Base-by-base conservation (phyloP, 768 basidiomycete species). In the Lentinula raphanica region DNA sequence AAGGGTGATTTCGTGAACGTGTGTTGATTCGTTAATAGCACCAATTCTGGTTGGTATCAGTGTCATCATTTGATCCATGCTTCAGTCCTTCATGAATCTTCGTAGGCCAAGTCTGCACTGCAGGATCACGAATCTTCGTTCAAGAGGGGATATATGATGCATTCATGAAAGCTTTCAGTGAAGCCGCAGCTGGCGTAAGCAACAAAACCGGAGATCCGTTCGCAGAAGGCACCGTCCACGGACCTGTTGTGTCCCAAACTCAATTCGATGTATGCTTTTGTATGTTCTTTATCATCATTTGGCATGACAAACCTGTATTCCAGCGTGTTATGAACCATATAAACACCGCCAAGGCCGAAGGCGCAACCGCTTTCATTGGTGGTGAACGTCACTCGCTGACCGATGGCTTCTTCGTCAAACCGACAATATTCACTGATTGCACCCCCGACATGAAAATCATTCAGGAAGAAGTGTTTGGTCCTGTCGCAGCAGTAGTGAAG, bases 291-390 rank as follows among this genome's bases (percentile, higher is more conserved):
- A 31, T 42, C 1, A 45, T 21, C 25, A n/a, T n/a, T n/a, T n/a
- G n/a, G n/a, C 45, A 36, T 38, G 1, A 31, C 25, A 49, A 9
- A 39, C 5, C 12, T 9, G 29, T 31, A 29, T 6, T 32, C 15
- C 27, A 83, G 82, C 81, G 83, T 62, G 78, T 88, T 59, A 76
- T 85, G 76, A 69, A 67, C 39, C 86, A 84, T 72, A 86, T 89
- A 70, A 66, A 83, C 39, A 75, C 76, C 3, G 87, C 84, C 15
- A 81, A 82, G 69, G 64, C 76, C 49, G 72, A 81, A 39, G 87
- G 87, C 32, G 87, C 86, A 3, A 84, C 69, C 29, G 68, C 85
- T n/a, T 75, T 79, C 62, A 61, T 73, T 13, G 86, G 87, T 23
- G 86, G 86, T 27, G 68, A 74, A 42, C 74, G 75, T 46, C 71